Percentiles rank a stretch among this genome's conserved stretches.
phyloP scores from a whole-genome alignment of 495 filamentous ascomycete species.

The Trichoderma virens region DNA sequence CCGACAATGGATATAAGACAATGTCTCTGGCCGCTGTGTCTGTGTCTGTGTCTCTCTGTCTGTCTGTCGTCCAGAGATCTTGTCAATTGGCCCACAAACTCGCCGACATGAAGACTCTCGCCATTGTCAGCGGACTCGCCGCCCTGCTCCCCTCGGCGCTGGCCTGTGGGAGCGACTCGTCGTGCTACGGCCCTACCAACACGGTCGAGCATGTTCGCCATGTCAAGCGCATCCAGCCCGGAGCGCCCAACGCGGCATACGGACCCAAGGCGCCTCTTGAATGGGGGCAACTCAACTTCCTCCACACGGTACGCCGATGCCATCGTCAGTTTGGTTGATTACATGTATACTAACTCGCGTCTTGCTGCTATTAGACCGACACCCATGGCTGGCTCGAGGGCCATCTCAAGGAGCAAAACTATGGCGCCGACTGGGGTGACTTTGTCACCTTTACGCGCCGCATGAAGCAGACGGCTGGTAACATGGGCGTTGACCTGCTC shows the following conservation, averaged over 20 bases:
- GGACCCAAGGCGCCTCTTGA: constrained; percentile 25
- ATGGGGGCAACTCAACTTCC: constrained; percentile 81
- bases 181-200: constrained; percentile 24
- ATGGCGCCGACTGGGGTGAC: constrained; percentile 82
- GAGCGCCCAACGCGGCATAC: constrained; percentile 31
- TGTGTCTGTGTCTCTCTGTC: neutral
- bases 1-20: neutral
- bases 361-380: constrained; percentile 31
- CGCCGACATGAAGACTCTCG: neutral
- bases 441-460: constrained; percentile 73
- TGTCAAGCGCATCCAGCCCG: constrained; percentile 43
- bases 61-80: neutral
- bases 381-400: constrained; percentile 81
- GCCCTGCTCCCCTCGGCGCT: constrained; percentile 12
- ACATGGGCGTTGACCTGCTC: constrained; percentile 60
- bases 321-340: neutral
- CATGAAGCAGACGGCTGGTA: constrained; percentile 59
- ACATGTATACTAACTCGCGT: neutral
- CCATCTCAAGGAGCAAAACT: constrained; percentile 71
- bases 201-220: constrained; percentile 31
- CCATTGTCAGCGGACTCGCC: neutral
- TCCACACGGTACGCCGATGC: constrained; percentile 51
- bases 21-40: too few species aligned
- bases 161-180: constrained; percentile 20
- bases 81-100: neutral